Percentiles rank a stretch among this genome's conserved stretches.
Evolutionary conservation across 768 basidiomycete species (phyloP).

Genomic region (Tricholomella constricta): DNA sequence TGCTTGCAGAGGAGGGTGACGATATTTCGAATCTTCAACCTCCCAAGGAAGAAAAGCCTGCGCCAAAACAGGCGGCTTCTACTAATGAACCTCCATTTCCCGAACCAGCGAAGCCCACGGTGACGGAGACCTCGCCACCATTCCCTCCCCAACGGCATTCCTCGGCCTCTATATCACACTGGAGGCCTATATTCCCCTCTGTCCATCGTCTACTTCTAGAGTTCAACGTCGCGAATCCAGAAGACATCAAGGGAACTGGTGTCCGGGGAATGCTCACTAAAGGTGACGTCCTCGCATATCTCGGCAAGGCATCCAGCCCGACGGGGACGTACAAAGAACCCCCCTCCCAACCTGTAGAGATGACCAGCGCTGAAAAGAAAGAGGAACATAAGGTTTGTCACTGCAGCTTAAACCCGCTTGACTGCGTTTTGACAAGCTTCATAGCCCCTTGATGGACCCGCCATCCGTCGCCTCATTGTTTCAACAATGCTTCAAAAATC

Average conservation of each 20-base stretch:
- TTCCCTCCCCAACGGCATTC: constrained; percentile 35
- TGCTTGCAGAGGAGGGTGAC: constrained; percentile 95
- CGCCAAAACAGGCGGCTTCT: constrained; percentile 26
- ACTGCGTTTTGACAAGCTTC: not conserved
- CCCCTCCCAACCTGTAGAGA: constrained; percentile 32
- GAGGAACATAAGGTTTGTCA: constrained; percentile 29
- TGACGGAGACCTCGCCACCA: constrained; percentile 23
- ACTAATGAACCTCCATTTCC: constrained; percentile 32
- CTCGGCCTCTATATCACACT: constrained; percentile 46
- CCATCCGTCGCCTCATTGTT: constrained; percentile 68
- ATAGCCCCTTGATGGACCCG: constrained; percentile 61
- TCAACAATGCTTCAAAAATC: constrained; percentile 58
- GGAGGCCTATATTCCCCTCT: constrained; percentile 85
- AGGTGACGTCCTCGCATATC: constrained; percentile 86
- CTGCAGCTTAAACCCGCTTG: not conserved
- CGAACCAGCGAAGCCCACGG: constrained; percentile 26
- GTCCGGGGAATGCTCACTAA: constrained; percentile 94
- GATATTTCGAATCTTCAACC: constrained; percentile 83
- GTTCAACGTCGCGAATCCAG: constrained; percentile 56
- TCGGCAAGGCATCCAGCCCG: constrained; percentile 82
- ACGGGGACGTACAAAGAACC: constrained; percentile 70
- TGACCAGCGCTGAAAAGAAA: constrained; percentile 35
- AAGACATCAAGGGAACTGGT: constrained; percentile 84
- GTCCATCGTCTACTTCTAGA: constrained; percentile 81
- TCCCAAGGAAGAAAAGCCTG: constrained; percentile 48